phyloP scores from a whole-genome alignment of 176 grass and related monocot genomes.

The Triticum dicoccoides region DNA sequence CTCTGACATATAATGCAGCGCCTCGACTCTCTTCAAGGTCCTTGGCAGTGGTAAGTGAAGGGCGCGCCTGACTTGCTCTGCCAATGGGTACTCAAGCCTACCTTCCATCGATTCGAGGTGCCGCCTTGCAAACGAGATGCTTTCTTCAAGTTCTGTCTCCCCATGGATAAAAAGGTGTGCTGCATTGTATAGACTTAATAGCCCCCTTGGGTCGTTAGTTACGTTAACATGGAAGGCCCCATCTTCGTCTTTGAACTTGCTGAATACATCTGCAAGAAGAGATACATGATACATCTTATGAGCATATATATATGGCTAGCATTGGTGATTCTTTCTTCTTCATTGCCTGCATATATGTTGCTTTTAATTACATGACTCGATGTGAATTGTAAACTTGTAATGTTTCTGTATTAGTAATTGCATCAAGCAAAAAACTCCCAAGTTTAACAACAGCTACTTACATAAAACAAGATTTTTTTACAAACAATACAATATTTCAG shows the following conservation, averaged over 20 bases:
- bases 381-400: background rate
- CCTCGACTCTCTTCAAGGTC: constrained; percentile 27
- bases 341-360: background rate
- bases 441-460: background rate
- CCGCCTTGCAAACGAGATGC: background rate
- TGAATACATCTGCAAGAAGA: constrained; percentile 28
- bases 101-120: constrained; percentile 16
- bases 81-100: background rate
- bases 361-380: background rate
- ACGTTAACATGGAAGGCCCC: background rate
- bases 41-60: constrained; percentile 29
- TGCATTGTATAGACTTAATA: constrained; percentile 39
- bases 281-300: background rate
- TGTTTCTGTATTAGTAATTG: background rate
- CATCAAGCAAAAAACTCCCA: background rate
- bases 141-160: constrained; percentile 25
- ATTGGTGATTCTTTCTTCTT: background rate
- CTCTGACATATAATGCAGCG: constrained; percentile 13
- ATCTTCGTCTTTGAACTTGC: constrained; percentile 21
- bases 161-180: constrained; percentile 24
- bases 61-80: constrained; percentile 19
- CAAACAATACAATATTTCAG: background rate
- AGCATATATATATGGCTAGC: constrained; percentile 3
- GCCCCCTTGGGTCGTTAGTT: constrained; percentile 28
- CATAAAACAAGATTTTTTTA: background rate